phyloP scores from a whole-genome alignment of 2,329 filamentous ascomycete species.

The Tolypocladium ophioglossoides region DNA sequence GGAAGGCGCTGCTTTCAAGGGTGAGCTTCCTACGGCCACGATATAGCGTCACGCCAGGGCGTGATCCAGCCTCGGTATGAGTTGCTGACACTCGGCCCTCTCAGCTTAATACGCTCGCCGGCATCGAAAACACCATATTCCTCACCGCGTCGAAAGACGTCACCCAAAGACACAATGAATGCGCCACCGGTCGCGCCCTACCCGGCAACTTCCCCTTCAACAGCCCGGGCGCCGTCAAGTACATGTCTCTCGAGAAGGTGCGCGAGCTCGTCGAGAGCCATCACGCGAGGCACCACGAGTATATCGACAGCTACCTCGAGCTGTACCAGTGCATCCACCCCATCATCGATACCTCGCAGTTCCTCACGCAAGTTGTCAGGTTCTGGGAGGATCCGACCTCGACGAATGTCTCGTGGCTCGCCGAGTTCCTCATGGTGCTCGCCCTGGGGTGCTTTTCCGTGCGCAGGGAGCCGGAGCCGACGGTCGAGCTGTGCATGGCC shows the following conservation, averaged over 20 bases:
- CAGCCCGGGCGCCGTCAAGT: conserved; percentile 2
- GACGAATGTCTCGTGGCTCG: conserved; percentile 2
- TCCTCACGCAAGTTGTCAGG: neutral
- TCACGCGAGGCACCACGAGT: neutral
- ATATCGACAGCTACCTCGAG: conserved; percentile 3
- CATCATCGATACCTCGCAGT: conserved; percentile 1
- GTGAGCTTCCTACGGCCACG: neutral
- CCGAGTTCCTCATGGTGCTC: conserved; percentile 5
- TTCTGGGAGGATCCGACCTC: conserved; percentile 1
- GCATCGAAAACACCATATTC: neutral
- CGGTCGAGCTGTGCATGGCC: conserved; percentile 6
- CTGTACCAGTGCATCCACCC: conserved; percentile 4
- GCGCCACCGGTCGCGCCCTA: neutral
- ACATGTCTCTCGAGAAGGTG: neutral
- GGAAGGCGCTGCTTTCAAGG: neutral
- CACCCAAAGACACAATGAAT: neutral
- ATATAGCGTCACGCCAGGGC: neutral
- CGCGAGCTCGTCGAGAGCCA: neutral
- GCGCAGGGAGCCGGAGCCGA: neutral
- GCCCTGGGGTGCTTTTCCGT: conserved; percentile 3
- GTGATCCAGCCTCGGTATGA: neutral
- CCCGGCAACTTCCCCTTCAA: conserved; percentile 6
- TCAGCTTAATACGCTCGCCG: neutral
- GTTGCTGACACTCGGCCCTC: too few relatives aligned
- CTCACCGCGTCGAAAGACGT: neutral